Evolutionary conservation across 192 early-diverging fungal species (phyloP).

Genomic region (Mortierella claussenii): DNA sequence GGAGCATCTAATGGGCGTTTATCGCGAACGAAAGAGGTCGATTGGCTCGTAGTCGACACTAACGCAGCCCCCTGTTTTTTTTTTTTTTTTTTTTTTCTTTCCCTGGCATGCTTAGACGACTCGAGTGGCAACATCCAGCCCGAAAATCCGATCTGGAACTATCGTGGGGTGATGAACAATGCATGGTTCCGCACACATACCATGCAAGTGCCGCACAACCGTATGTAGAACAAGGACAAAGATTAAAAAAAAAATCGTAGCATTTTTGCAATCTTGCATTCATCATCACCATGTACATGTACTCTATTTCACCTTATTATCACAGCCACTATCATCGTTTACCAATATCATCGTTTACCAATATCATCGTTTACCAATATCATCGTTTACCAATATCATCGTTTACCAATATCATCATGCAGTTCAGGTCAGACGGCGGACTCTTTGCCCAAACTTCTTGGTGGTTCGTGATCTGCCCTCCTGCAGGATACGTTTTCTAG

Average conservation of each 20-base stretch:
- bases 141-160: slow-evolving; percentile 80
- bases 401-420: too few species aligned
- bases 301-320: not conserved
- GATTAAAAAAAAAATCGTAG: not conserved
- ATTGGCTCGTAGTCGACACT: too few species aligned
- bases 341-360: too few species aligned
- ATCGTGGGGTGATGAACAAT: slow-evolving; percentile 87
- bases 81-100: not conserved
- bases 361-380: too few species aligned
- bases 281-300: not conserved
- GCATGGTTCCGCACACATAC: slow-evolving; percentile 55
- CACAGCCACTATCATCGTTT: not conserved
- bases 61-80: too few species aligned
- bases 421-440: too few species aligned
- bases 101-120: slow-evolving; percentile 62
- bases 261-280: not conserved
- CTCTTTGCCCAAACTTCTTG: not conserved
- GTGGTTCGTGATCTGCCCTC: not conserved
- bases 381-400: too few species aligned
- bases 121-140: slow-evolving; percentile 91
- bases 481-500: slow-evolving; percentile 17
- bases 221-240: slow-evolving; percentile 6
- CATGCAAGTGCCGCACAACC: slow-evolving; percentile 17
- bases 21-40: not conserved
- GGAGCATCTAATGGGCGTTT: not conserved